phyloP scores from a whole-genome alignment of 495 filamentous ascomycete species.

The Tuber magnatum region DNA sequence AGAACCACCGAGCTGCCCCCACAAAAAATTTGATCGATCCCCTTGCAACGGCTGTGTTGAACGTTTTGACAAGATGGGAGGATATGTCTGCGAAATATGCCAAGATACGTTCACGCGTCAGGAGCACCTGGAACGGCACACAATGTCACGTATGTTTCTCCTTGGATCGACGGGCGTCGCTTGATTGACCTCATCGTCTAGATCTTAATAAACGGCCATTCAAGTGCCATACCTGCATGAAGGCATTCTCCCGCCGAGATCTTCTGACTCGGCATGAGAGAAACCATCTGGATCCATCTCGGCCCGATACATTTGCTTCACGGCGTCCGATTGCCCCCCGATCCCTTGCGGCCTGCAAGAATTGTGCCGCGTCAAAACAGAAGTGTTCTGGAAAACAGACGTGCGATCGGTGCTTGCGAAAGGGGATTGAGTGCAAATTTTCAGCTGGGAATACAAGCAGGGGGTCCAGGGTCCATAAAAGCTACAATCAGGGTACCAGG shows the following conservation, averaged over 20 bases:
- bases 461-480: not conserved
- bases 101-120: conserved; percentile 3
- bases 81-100: conserved; percentile 5
- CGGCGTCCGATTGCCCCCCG: not conserved
- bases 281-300: not conserved
- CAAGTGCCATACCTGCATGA: conserved; percentile 1
- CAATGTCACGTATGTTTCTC: conserved; percentile 5
- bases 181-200: not conserved
- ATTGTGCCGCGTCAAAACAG: not conserved
- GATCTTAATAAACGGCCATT: conserved; percentile 1
- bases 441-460: not conserved
- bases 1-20: not conserved
- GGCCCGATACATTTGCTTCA: not conserved
- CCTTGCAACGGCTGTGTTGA: not conserved
- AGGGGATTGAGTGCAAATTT: conserved; percentile 1
- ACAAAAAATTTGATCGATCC: not conserved
- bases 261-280: not conserved
- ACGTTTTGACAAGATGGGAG: not conserved
- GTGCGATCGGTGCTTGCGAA: not conserved
- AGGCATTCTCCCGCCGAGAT: conserved; percentile 2
- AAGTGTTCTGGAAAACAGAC: not conserved
- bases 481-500: not conserved
- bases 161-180: not conserved
- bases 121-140: conserved; percentile 1
- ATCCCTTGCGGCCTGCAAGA: not conserved